Evolutionary conservation across 768 basidiomycete genomes (phyloP).

Genomic region (Boletus tylopilopsis): DNA sequence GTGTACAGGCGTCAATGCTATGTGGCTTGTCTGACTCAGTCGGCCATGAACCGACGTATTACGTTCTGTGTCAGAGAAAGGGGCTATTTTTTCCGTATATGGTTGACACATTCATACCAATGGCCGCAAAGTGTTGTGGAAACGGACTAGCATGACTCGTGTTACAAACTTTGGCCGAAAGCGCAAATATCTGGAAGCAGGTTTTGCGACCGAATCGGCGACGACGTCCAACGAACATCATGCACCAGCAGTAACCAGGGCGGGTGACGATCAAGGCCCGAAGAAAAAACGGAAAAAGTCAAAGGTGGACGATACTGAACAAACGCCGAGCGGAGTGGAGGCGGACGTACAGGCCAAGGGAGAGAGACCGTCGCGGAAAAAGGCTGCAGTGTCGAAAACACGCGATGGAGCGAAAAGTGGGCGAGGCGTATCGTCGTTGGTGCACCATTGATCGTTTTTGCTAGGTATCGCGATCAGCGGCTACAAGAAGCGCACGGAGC

Average conservation of each 20-base stretch:
- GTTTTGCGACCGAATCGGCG: conserved; percentile 32
- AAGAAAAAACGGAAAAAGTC: conserved; percentile 62
- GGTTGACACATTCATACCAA: neutral
- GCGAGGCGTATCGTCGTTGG: neutral
- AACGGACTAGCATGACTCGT: conserved; percentile 49
- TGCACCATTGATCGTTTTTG: conserved; percentile 21
- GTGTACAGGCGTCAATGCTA: too few species aligned
- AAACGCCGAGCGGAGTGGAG: conserved; percentile 5
- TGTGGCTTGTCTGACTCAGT: too few species aligned
- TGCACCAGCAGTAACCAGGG: neutral
- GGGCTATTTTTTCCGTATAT: conserved; percentile 2
- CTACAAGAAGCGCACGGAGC: conserved; percentile 43
- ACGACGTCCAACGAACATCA: conserved; percentile 1
- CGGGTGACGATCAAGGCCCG: conserved; percentile 15
- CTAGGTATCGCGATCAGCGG: conserved; percentile 19
- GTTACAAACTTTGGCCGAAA: conserved; percentile 73
- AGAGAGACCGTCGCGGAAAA: conserved; percentile 20
- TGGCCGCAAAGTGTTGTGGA: neutral
- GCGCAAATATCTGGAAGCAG: conserved; percentile 65
- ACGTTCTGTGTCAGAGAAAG: too few species aligned
- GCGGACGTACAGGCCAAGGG: conserved; percentile 17
- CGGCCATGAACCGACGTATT: too few species aligned
- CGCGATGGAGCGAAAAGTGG: conserved; percentile 24
- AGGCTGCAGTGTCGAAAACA: conserved; percentile 30
- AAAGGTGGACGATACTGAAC: conserved; percentile 21